Evolutionary conservation across 768 basidiomycete genomes (phyloP), one percentile per base, ranked within the genome.

Genomic region (Trametes elegans): DNA sequence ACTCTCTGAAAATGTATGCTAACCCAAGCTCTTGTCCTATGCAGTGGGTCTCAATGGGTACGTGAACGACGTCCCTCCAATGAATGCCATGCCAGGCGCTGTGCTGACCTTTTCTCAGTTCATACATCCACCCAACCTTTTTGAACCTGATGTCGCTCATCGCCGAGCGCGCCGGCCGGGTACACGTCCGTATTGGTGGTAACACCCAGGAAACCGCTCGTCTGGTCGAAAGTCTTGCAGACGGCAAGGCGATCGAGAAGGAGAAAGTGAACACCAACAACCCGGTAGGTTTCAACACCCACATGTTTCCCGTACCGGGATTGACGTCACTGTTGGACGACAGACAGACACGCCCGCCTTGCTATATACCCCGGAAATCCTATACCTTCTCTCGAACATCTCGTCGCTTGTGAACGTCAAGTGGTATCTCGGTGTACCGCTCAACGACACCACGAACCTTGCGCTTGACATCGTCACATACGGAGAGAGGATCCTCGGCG

Each of bases 121-220:
- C 81, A 3, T 69, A 74, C 19, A 62, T 84, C n/a, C 75, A 79
- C 5, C 68, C 82, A 14, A 46, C 50, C 3, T 69, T 45, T 73
- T 71, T 70, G 70, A 66, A 19, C 68, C 69, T 38, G 57, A 75
- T 49, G 71, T 73, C 81, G 6, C 87, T 88, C 62, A 71, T 93
- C 23, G 75, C 74, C 43, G 75, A 80, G 61, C 77, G 90, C 18
- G 79, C 81, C 3, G 88, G 88, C 3, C 63, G 68, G 1, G 81
- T 88, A 4, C 70, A 77, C 16, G 69, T 90, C 13, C 82, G 90
- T 51, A 74, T 92, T 1, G 89, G 90, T 28, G 90, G 90, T 46
- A 92, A 91, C 69, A 84, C 86, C 0, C 90, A 92, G 64, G 90
- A 93, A 48, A 78, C 73, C 3, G 85, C 74, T 9, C 67, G 69